Base-by-base conservation (phyloP, 352 stramenopile genomes). In the Phytopythium boreale region DNA sequence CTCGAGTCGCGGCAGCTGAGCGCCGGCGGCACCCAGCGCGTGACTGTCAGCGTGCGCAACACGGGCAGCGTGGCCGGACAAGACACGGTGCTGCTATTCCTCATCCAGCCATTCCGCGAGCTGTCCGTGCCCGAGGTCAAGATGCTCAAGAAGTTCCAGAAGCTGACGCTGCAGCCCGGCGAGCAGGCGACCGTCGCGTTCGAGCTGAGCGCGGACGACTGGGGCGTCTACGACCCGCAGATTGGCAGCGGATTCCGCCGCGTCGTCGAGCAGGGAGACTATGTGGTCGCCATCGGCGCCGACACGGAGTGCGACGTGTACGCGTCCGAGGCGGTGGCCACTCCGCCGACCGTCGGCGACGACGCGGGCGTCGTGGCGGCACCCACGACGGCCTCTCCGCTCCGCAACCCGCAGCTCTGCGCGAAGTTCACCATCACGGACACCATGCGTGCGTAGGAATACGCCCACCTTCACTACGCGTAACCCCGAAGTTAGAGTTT, bases 31-130 rank as follows among this genome's bases (percentile, higher is more conserved):
- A 36, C 34, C 0, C 60, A 89, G 20, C 62, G 60, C 7, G 78
- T 84, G 26, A 85, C 64, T 1, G 67, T 93, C 57, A 84, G 59
- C 2, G 82, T 96, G 52, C 79, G 58, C 4, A 96, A 96, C 67
- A 81, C 71, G 0, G 88, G 87, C 7, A 58, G 57, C 4, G 51
- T 65, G n/a, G 61, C 69, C 8, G 85, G 86, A 11, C 85, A 93
- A 53, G 84, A 96, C 57, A 87, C 76, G 0, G 75, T 93, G 24
- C 76, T 96, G 60, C 56, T 96, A 29, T 90, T 96, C 53, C 71
- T 95, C 46, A 80, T 78, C 10, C 81, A 89, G 49, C 77, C 80
- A 26, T 82, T 80, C 31, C 83, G 81, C n/a, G 36, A 56, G 20
- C 76, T 87, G 24, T 70, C 86, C 1, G 76, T 91, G 20, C 81